phyloP scores from a whole-genome alignment of 495 filamentous ascomycete species.

The Corynascus novoguineensis region DNA sequence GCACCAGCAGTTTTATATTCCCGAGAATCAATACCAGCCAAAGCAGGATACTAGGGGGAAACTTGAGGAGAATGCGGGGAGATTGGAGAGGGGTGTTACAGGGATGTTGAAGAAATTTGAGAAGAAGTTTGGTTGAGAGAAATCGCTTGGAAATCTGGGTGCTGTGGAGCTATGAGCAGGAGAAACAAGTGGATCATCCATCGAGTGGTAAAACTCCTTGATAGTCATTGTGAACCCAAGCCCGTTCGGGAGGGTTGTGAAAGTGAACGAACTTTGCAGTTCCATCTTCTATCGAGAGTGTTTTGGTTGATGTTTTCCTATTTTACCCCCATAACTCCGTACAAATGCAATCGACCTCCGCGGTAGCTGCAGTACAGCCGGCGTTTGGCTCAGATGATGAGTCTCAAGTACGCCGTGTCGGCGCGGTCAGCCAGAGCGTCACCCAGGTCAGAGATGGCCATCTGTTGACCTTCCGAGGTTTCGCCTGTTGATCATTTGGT shows the following conservation, averaged over 20 bases:
- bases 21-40: conserved; percentile 54
- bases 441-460: neutral
- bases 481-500: neutral
- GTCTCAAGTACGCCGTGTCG: neutral
- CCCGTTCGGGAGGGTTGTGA: neutral
- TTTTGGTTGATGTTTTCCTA: neutral
- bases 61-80: conserved; percentile 62
- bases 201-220: neutral
- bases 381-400: neutral
- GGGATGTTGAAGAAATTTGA: conserved; percentile 84
- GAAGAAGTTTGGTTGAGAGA: conserved; percentile 61
- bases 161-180: neutral
- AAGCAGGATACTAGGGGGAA: conserved; percentile 50
- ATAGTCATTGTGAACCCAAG: neutral
- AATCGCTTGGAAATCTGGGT: neutral
- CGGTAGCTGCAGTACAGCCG: neutral
- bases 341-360: neutral
- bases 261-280: conserved; percentile 1
- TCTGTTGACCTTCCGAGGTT: neutral
- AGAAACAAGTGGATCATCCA: too few relatives aligned
- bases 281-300: neutral
- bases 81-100: conserved; percentile 71
- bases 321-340: neutral
- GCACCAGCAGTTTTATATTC: conserved; percentile 72
- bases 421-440: neutral